These are phyloP conservation scores for Acanthamoeba castellanii DNA, from an alignment of 208 protist genomes.

Conservation along the genomic window DNA sequence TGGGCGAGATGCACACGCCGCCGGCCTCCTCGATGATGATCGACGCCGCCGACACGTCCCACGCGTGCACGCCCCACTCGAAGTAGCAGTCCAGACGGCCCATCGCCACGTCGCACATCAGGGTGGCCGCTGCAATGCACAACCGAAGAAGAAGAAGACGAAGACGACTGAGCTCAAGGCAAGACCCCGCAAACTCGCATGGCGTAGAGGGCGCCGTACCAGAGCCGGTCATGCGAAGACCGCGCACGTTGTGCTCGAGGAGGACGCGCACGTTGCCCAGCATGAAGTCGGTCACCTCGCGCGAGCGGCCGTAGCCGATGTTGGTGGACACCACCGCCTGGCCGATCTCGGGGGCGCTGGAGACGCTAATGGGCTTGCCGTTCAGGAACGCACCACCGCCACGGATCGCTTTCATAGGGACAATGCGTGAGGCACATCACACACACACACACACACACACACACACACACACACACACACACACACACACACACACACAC, in stretches of 20 bases:
- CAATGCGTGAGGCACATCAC: neutral
- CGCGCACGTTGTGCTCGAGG: slow-evolving; percentile 59
- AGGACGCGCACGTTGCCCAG: slow-evolving; percentile 69
- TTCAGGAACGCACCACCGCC: slow-evolving; percentile 77
- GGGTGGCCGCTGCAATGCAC: slow-evolving; percentile 62
- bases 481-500: no score
- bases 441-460: no score
- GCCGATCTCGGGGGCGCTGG: slow-evolving; percentile 10
- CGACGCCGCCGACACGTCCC: slow-evolving; percentile 80
- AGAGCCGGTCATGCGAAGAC: slow-evolving; percentile 77
- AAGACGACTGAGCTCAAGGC: neutral
- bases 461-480: no score
- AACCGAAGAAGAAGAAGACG: neutral
- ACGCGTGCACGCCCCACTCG: slow-evolving; percentile 82
- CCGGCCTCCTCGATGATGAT: slow-evolving; percentile 82
- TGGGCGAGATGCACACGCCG: slow-evolving; percentile 39
- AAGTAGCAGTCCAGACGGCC: slow-evolving; percentile 71
- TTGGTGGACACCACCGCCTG: slow-evolving; percentile 67
- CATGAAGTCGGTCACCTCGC: slow-evolving; percentile 29
- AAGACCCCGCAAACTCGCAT: neutral
- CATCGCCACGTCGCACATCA: slow-evolving; percentile 78
- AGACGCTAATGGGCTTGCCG: slow-evolving; percentile 50
- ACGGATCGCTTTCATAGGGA: neutral
- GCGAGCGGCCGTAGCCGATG: slow-evolving; percentile 62
- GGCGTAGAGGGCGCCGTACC: neutral